Conservation (phyloP, 2,329 filamentous ascomycete genomes). For the Trichophaea hybrida region DNA sequence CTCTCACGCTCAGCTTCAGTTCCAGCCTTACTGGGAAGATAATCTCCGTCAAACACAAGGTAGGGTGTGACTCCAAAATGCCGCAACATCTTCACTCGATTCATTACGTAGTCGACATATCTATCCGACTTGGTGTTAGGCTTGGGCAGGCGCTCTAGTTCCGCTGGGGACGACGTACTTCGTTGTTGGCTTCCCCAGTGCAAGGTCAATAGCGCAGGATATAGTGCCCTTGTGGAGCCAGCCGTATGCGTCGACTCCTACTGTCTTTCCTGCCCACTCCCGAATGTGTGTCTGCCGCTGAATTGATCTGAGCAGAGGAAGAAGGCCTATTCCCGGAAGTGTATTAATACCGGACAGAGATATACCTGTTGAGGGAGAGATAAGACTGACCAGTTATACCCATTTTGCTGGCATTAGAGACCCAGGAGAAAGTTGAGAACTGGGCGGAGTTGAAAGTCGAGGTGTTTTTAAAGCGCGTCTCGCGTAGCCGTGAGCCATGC, state of each 20-base stretch:
- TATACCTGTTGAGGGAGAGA: neutral
- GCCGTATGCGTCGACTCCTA: conserved; percentile 94
- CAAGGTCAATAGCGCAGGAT: conserved; percentile 79
- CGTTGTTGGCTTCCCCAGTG: conserved; percentile 70
- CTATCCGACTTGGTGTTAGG: conserved; percentile 34
- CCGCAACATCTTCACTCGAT: conserved; percentile 81
- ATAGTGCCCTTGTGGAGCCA: conserved; percentile 93
- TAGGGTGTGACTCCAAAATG: conserved; percentile 92
- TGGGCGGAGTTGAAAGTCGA: neutral
- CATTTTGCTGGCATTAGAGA: neutral
- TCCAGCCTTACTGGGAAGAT: conserved; percentile 77
- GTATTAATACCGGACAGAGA: neutral
- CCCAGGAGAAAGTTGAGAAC: neutral
- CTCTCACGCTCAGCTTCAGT: conserved; percentile 54
- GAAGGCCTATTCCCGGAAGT: conserved; percentile 42
- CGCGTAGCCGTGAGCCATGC: neutral
- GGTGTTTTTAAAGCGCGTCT: neutral
- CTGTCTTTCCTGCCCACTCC: conserved; percentile 70
- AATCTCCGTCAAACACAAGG: conserved; percentile 90
- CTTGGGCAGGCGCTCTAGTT: neutral
- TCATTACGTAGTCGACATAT: conserved; percentile 80
- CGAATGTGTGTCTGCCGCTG: conserved; percentile 78
- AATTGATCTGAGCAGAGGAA: conserved; percentile 89
- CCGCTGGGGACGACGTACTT: conserved; percentile 59
- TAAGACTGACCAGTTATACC: conserved; percentile 1